Evolutionary conservation across 2,329 filamentous ascomycete genomes (phyloP), one percentile per base, ranked within the genome.

Genomic region (Aspergillus transmontanensis): DNA sequence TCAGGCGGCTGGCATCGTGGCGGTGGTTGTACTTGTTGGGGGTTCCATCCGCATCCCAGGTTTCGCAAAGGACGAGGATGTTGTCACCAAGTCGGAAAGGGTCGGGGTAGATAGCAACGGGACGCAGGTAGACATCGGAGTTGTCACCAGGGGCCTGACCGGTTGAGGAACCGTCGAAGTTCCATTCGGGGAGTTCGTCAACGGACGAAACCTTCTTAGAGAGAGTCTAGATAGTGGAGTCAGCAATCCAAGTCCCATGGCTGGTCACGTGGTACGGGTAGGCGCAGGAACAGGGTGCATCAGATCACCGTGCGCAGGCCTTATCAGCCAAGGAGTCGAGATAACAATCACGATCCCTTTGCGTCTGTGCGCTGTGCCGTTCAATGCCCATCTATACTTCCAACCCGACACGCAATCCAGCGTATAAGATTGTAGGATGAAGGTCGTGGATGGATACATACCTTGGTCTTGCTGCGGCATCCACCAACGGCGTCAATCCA

Each of bases 21-120:
- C 95, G 92, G 89, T 90, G 92, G 90, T 99, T 99, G 90, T 88
- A 98, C 82, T 96, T 94, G 89, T 98, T 99, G 81, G 95, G 95
- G 67, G 89, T 93, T 77, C 93, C 94, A 81, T 97, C 94, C 69
- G 91, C 85, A 78, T 94, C 93, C 91, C 93, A 97, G 82, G 92
- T 96, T 85, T 97, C 94, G 78, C 90, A 88, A 75, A 98, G 90
- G 74, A 98, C 94, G 73, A 97, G 88, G 80, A 97, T 90, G 86
- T 97, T 97, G 82, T 93, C 91, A 65, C 88, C 88, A 66, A 89
- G 87, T 71, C 94, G 91, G 90, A 97, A 94, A 65, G 94, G 94
- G 69, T 97, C 93, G 72, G 93, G 91, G 87, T 88, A 97, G 82
- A 94, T 89, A 72, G 93, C 92, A 67, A 91, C 88, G 64, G 94